phyloP scores from a whole-genome alignment of 352 stramenopile species.

The Phytophthora pistaciae region DNA sequence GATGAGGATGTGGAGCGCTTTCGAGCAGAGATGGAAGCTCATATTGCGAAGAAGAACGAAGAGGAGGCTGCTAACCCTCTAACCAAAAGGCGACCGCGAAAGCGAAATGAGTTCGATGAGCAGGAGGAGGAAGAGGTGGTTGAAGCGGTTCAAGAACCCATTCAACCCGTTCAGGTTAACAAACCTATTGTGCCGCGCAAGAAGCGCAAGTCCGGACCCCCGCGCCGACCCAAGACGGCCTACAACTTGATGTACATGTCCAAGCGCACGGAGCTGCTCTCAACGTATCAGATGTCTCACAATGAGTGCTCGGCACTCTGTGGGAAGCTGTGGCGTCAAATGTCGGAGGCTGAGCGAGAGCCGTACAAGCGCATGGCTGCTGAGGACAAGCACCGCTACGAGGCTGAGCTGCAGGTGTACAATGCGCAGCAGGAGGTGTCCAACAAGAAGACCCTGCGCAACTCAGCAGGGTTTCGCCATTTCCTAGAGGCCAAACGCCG shows the following conservation, averaged over 20 bases:
- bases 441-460: slow-evolving; percentile 15
- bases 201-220: slow-evolving; percentile 34
- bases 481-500: slow-evolving; percentile 45
- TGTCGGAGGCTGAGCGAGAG: slow-evolving; percentile 55
- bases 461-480: slow-evolving; percentile 43
- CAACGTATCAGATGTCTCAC: slow-evolving; percentile 68
- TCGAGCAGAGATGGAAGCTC: slow-evolving; percentile 55
- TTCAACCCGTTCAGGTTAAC: slow-evolving; percentile 5
- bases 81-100: slow-evolving; percentile 15
- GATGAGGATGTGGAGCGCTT: slow-evolving; percentile 60
- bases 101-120: slow-evolving; percentile 12
- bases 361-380: slow-evolving; percentile 64
- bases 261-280: slow-evolving; percentile 59
- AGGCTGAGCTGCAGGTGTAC: slow-evolving; percentile 43
- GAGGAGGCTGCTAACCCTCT: background rate
- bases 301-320: slow-evolving; percentile 72
- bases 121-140: background rate
- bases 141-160: background rate
- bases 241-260: slow-evolving; percentile 78
- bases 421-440: slow-evolving; percentile 21
- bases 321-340: slow-evolving; percentile 68
- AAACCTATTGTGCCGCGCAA: slow-evolving; percentile 18
- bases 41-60: slow-evolving; percentile 25
- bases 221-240: slow-evolving; percentile 52
- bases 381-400: slow-evolving; percentile 63